Conservation (phyloP, 1,139 yeast genomes). For the Lodderomyces oxycetoniae region DNA sequence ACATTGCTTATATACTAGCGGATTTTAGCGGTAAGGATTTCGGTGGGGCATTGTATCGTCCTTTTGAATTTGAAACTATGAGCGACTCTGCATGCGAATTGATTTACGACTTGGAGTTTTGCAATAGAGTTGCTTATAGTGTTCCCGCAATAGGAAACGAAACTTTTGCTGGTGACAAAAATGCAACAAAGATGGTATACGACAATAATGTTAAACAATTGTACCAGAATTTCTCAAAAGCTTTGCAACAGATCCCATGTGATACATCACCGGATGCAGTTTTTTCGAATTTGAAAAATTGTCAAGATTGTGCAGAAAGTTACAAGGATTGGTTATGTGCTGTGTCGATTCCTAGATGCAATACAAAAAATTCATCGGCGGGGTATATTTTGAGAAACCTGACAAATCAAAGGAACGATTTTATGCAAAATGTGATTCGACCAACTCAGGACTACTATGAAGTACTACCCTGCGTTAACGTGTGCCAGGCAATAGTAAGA, state of each 20-base stretch:
- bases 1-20: slow-evolving; percentile 62
- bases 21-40: slow-evolving; percentile 38
- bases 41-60: slow-evolving; percentile 67
- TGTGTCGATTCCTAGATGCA: slow-evolving; percentile 85
- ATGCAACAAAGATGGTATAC: slow-evolving; percentile 38
- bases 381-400: slow-evolving; percentile 47
- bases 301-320: slow-evolving; percentile 66
- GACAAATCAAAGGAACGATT: slow-evolving; percentile 50
- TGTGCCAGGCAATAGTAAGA: slow-evolving; percentile 72
- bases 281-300: slow-evolving; percentile 69
- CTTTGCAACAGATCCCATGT: slow-evolving; percentile 75
- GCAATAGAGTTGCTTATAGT: slow-evolving; percentile 78
- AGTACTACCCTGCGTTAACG: slow-evolving; percentile 77
- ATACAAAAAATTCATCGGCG: slow-evolving; percentile 38
- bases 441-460: slow-evolving; percentile 71
- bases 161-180: slow-evolving; percentile 13
- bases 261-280: slow-evolving; percentile 63
- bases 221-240: slow-evolving; percentile 66
- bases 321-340: slow-evolving; percentile 90
- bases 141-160: slow-evolving; percentile 59
- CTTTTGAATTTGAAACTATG: slow-evolving; percentile 60
- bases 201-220: slow-evolving; percentile 56
- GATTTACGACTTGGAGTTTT: slow-evolving; percentile 70
- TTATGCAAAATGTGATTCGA: slow-evolving; percentile 49
- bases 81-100: slow-evolving; percentile 59